A percentile compares a stretch with the other conserved stretches of the same genome.
Evolutionary conservation across 2,329 filamentous ascomycete genomes (phyloP).

Genomic region (Nothopassalora personata): DNA sequence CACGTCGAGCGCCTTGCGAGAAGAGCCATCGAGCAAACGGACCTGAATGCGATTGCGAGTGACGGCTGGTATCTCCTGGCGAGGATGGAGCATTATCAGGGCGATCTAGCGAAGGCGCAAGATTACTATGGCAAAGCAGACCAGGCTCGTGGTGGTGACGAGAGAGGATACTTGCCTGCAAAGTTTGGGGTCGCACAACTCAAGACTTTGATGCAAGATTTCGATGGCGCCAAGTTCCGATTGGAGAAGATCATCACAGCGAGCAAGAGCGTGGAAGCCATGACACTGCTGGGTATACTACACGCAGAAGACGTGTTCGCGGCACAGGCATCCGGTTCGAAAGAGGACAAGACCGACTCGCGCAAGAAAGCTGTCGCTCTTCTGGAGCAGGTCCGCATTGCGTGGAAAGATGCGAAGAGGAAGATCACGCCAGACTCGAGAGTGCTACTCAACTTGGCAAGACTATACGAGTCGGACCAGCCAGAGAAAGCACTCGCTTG

Average conservation of each 20-base stretch:
- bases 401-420: constrained; percentile 92
- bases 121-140: constrained; percentile 89
- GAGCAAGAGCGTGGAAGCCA: constrained; percentile 73
- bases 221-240: constrained; percentile 85
- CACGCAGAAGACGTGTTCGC: constrained; percentile 93
- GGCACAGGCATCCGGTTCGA: constrained; percentile 63
- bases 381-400: constrained; percentile 74
- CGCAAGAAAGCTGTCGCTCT: constrained; percentile 79
- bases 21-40: constrained; percentile 90
- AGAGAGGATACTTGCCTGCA: constrained; percentile 84
- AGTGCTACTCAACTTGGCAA: constrained; percentile 83
- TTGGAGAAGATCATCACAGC: constrained; percentile 77
- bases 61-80: constrained; percentile 96
- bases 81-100: constrained; percentile 80
- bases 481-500: constrained; percentile 91
- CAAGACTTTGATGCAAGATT: constrained; percentile 74
- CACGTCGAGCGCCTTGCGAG: constrained; percentile 83
- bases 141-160: constrained; percentile 83
- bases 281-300: constrained; percentile 83
- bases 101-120: constrained; percentile 66
- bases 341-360: constrained; percentile 82
- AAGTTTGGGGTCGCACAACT: constrained; percentile 93
- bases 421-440: constrained; percentile 74
- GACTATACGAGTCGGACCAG: constrained; percentile 78
- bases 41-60: constrained; percentile 92